Conservation (phyloP, 352 stramenopile species). For the Blastocystis sp. region DNA sequence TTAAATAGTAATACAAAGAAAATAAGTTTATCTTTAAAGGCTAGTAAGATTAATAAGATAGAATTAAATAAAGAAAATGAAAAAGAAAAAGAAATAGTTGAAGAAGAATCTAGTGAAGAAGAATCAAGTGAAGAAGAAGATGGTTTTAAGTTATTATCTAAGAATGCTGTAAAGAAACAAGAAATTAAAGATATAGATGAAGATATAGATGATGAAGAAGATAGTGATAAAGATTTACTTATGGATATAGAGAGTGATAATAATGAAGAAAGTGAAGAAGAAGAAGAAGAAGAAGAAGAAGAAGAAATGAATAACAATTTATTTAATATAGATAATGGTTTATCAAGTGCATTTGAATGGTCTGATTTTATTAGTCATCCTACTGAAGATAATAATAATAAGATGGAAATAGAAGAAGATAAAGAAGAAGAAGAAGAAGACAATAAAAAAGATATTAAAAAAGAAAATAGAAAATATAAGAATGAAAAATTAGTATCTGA, state of each 20-base stretch:
- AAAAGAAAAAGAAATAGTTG: constrained; percentile 1
- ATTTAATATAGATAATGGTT: background rate
- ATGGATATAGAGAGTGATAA: background rate
- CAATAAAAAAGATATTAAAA: constrained; percentile 10
- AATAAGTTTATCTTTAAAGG: background rate
- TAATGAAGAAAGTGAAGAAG: background rate
- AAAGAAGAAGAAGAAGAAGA: background rate
- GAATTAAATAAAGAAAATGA: background rate
- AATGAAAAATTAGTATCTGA: too few species aligned
- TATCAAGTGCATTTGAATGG: constrained; percentile 9
- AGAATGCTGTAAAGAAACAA: background rate
- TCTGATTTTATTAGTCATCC: background rate
- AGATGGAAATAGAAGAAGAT: background rate
- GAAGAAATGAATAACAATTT: background rate
- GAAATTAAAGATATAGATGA: background rate
- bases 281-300: background rate
- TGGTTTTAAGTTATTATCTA: background rate
- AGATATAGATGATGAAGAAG: background rate
- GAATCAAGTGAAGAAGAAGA: background rate
- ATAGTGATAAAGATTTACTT: constrained; percentile 8
- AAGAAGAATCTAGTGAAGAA: background rate
- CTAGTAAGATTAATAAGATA: background rate
- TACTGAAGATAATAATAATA: background rate
- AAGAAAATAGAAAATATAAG: background rate
- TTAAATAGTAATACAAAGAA: background rate